Percentiles rank a stretch among this genome's conserved stretches.
phyloP scores from a whole-genome alignment of 257 asterid genomes.

The Jaltomata sinuosa region DNA sequence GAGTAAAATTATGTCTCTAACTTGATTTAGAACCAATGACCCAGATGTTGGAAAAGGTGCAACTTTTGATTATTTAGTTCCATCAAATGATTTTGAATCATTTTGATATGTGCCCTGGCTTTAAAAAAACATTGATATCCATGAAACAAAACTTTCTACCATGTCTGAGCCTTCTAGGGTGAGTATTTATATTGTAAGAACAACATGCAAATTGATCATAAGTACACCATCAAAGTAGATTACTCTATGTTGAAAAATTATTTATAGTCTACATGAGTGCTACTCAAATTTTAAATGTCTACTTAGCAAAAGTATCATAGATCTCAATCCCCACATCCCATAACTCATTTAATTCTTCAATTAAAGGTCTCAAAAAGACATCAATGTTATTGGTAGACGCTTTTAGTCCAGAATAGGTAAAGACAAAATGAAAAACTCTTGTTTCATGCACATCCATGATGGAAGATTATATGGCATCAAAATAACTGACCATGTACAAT shows the following conservation, averaged over 20 bases:
- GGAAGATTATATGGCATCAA: not conserved
- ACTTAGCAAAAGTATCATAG: not conserved
- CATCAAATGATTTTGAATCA: not conserved
- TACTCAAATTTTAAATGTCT: not conserved
- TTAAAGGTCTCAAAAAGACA: not conserved
- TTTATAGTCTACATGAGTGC: not conserved
- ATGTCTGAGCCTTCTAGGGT: too few relatives aligned
- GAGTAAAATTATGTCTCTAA: not conserved
- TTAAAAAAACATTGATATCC: too few relatives aligned
- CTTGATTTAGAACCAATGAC: not conserved
- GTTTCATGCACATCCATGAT: too few relatives aligned
- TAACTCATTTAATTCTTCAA: too few relatives aligned
- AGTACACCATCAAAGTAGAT: not conserved
- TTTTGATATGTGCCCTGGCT: too few relatives aligned
- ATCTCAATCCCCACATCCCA: not conserved
- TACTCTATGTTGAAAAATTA: slow-evolving; percentile 2
- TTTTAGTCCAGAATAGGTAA: too few relatives aligned
- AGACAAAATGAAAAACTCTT: not conserved
- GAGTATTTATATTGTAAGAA: too few relatives aligned
- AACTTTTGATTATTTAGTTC: not conserved
- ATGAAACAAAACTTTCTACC: too few relatives aligned
- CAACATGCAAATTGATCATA: not conserved
- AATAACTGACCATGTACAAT: too few relatives aligned
- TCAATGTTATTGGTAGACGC: not conserved
- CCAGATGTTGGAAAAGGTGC: not conserved